These are phyloP conservation scores for Phytophthora tubulina DNA, from an alignment of 352 stramenopile species.

Conservation along the genomic window DNA sequence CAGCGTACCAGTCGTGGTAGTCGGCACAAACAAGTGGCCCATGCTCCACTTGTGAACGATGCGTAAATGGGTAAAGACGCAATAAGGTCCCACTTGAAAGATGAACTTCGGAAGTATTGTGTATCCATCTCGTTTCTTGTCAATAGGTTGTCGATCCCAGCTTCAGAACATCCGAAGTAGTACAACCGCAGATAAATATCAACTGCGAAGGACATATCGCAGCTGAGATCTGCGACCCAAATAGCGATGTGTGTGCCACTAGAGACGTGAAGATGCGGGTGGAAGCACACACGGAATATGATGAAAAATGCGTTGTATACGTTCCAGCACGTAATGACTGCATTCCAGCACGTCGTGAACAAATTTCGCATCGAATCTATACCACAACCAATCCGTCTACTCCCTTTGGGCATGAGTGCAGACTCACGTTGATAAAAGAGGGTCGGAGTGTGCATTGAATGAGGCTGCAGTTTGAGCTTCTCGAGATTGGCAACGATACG, in stretches of 20 bases:
- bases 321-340: conserved; percentile 60
- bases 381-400: conserved; percentile 6
- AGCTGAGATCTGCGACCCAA: conserved; percentile 39
- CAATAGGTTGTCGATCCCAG: conserved; percentile 52
- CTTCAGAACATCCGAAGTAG: conserved; percentile 69
- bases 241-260: conserved; percentile 27
- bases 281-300: conserved; percentile 73
- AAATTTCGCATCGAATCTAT: conserved; percentile 10
- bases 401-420: conserved; percentile 14
- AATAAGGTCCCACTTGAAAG: conserved; percentile 55
- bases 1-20: conserved; percentile 60
- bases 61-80: conserved; percentile 65
- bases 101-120: conserved; percentile 48
- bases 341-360: conserved; percentile 47
- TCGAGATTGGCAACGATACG: conserved; percentile 60
- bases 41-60: conserved; percentile 50
- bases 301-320: conserved; percentile 74
- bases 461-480: conserved; percentile 59
- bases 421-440: conserved; percentile 72
- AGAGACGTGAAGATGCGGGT: conserved; percentile 36
- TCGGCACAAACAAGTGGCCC: conserved; percentile 48
- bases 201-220: conserved; percentile 49
- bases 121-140: conserved; percentile 44
- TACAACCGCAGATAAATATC: conserved; percentile 77
- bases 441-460: conserved; percentile 54